Evolutionary conservation across 305 asterid genomes (phyloP).

Genomic region (Rubia peregrina): DNA sequence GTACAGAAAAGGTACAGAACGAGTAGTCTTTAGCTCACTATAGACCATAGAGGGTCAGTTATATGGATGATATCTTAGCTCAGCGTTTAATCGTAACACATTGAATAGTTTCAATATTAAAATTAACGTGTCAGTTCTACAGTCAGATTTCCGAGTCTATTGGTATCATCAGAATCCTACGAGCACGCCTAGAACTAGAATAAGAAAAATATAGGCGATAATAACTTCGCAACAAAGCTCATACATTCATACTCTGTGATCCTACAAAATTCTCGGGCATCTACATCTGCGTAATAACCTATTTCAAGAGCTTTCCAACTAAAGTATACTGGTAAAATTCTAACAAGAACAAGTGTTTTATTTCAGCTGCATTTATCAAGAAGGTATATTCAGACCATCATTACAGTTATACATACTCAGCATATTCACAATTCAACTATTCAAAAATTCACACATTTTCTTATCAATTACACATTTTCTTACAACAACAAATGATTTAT

Average conservation of each 20-base stretch:
- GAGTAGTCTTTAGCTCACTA: not conserved
- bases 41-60: not conserved
- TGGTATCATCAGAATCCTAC: not conserved
- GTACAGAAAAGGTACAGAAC: not conserved
- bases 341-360: not conserved
- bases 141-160: not conserved
- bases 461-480: not conserved
- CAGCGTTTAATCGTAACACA: too few species aligned
- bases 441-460: not conserved
- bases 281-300: not conserved
- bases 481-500: not conserved
- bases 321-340: not conserved
- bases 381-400: not conserved
- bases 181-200: not conserved
- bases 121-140: too few species aligned
- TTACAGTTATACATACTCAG: not conserved
- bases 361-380: not conserved
- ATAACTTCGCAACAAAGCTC: not conserved
- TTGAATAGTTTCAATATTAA: too few species aligned
- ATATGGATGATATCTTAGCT: not conserved
- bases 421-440: not conserved
- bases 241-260: constrained; percentile 1
- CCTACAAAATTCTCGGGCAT: not conserved
- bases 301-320: not conserved
- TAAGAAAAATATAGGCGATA: not conserved